Conservation (phyloP, 495 filamentous ascomycete species). For the Penicillium ucsense region DNA sequence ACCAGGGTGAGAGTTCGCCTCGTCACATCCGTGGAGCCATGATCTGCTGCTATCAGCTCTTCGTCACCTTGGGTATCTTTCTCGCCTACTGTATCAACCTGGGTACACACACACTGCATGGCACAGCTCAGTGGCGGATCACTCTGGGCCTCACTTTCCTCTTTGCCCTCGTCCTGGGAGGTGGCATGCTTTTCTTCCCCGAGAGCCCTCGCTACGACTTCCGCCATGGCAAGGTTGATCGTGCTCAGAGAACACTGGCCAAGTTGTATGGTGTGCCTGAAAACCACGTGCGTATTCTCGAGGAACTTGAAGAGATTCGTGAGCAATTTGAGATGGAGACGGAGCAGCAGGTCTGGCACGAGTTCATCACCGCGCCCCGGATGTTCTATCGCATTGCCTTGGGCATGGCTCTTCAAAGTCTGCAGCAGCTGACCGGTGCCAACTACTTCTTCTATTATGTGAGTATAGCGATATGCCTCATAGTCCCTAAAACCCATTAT, state of each 20-base stretch:
- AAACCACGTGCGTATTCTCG: conserved; percentile 51
- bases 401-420: conserved; percentile 57
- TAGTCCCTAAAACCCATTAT: background rate
- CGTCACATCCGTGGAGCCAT: conserved; percentile 57
- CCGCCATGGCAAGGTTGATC: conserved; percentile 52
- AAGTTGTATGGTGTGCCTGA: conserved; percentile 60
- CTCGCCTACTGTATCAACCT: conserved; percentile 70
- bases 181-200: conserved; percentile 61
- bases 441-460: conserved; percentile 79
- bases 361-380: conserved; percentile 58
- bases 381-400: conserved; percentile 65
- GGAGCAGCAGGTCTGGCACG: conserved; percentile 51
- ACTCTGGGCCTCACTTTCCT: conserved; percentile 68
- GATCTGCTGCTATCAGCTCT: conserved; percentile 70
- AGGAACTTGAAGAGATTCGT: conserved; percentile 57
- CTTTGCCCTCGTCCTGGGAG: conserved; percentile 63
- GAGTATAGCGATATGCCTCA: conserved; percentile 39
- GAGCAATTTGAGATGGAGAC: conserved; percentile 48
- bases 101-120: conserved; percentile 46
- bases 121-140: conserved; percentile 61
- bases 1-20: conserved; percentile 60
- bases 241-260: conserved; percentile 56
- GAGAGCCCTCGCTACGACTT: conserved; percentile 64
- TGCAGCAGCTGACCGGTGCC: conserved; percentile 60
- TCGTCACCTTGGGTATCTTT: conserved; percentile 82